Evolutionary conservation across 345 rosid genomes (phyloP).

Genomic region (Cardamine chenopodiifolia): DNA sequence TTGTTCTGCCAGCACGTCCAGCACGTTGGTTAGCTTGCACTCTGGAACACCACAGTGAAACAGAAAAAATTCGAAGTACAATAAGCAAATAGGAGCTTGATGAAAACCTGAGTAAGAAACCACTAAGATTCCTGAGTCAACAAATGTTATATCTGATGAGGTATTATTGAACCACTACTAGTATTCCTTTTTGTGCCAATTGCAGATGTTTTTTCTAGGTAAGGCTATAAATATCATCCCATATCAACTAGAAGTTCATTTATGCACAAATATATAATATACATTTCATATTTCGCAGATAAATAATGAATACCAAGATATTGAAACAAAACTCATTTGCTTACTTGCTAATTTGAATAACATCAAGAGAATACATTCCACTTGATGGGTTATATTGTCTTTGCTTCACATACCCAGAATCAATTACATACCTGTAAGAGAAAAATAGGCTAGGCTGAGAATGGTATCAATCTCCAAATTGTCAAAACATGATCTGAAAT

Average conservation of each 20-base stretch:
- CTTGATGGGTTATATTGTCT: constrained; percentile 90
- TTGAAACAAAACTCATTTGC: constrained; percentile 36
- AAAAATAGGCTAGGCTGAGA: constrained; percentile 38
- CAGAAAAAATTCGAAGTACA: constrained; percentile 5
- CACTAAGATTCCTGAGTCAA: constrained; percentile 1
- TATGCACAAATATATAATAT: neutral
- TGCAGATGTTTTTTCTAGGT: constrained; percentile 1
- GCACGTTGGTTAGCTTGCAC: constrained; percentile 98
- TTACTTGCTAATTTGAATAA: constrained; percentile 96
- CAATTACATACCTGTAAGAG: constrained; percentile 82
- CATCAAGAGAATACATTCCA: constrained; percentile 98
- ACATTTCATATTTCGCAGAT: neutral
- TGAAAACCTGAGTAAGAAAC: constrained; percentile 4
- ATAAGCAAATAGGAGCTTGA: constrained; percentile 19
- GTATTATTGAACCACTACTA: constrained; percentile 13
- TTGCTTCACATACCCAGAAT: constrained; percentile 94
- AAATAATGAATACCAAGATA: constrained; percentile 13
- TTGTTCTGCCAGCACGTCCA: constrained; percentile 98
- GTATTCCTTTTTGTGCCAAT: constrained; percentile 2
- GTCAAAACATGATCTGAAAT: constrained; percentile 8
- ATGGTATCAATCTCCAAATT: constrained; percentile 4
- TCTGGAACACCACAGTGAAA: constrained; percentile 50
- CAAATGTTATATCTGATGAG: constrained; percentile 23
- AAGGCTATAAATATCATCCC: constrained; percentile 23
- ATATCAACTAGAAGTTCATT: constrained; percentile 3